phyloP scores from a whole-genome alignment of 1,284 basidiomycete species.

The Mrakiaceae sp. region DNA sequence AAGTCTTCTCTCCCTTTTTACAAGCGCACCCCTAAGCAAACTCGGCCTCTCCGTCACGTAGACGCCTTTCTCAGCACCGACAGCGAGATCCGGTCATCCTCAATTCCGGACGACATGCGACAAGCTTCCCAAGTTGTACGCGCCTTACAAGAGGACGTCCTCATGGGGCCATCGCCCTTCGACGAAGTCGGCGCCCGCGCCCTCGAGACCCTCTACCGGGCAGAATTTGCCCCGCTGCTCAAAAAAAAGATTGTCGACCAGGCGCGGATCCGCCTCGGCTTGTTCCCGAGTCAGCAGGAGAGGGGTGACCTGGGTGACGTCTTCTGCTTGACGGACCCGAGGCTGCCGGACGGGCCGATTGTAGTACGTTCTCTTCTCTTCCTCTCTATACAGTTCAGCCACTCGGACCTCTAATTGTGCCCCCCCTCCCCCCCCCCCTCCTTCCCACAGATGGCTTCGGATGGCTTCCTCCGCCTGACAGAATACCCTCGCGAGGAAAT shows the following conservation, averaged over 20 bases:
- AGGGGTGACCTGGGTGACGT: slow-evolving; percentile 23
- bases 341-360: slow-evolving; percentile 3
- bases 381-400: neutral
- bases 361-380: neutral
- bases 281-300: slow-evolving; percentile 16
- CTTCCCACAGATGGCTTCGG: slow-evolving; percentile 18
- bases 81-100: too few relatives aligned
- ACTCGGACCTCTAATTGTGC: neutral
- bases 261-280: slow-evolving; percentile 18
- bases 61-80: neutral
- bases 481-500: slow-evolving; percentile 21
- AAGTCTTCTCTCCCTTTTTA: neutral
- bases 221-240: slow-evolving; percentile 20
- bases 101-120: too few relatives aligned
- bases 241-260: slow-evolving; percentile 21
- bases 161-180: neutral
- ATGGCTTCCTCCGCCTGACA: slow-evolving; percentile 21
- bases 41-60: neutral
- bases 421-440: too few relatives aligned
- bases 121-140: too few relatives aligned
- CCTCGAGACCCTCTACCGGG: slow-evolving; percentile 17
- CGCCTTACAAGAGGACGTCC: neutral
- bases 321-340: slow-evolving; percentile 20
- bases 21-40: neutral
- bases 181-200: slow-evolving; percentile 1